Conservation (phyloP, 1,139 yeast genomes). For the Suhomyces bribrorum region DNA sequence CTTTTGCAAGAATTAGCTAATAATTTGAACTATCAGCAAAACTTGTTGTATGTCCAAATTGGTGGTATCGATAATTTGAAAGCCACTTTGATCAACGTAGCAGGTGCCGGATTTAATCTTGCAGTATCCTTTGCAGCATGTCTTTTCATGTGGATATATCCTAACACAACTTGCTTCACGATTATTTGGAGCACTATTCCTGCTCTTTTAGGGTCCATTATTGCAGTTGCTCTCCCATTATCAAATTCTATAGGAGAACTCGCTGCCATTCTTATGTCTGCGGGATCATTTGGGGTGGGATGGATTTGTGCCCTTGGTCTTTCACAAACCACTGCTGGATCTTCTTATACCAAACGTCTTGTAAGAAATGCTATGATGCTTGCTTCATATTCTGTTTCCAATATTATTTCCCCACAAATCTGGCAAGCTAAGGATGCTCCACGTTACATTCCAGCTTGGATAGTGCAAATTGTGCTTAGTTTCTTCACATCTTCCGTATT, state of each 20-base stretch:
- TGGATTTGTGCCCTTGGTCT: slow-evolving; percentile 27
- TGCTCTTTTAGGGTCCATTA: slow-evolving; percentile 46
- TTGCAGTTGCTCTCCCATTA: slow-evolving; percentile 44
- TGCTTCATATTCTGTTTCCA: slow-evolving; percentile 25
- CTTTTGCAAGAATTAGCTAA: slow-evolving; percentile 48
- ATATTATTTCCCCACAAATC: slow-evolving; percentile 30
- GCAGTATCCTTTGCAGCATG: slow-evolving; percentile 34
- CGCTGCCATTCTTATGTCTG: slow-evolving; percentile 29
- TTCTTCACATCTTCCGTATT: slow-evolving; percentile 43
- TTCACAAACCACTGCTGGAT: slow-evolving; percentile 25
- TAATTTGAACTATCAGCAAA: slow-evolving; percentile 50
- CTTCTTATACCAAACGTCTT: slow-evolving; percentile 29
- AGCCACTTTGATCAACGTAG: slow-evolving; percentile 55
- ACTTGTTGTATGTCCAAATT: slow-evolving; percentile 40
- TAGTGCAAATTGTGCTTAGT: slow-evolving; percentile 52
- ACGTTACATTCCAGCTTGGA: slow-evolving; percentile 44
- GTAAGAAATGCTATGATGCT: slow-evolving; percentile 26
- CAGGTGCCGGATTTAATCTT: slow-evolving; percentile 47
- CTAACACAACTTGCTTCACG: slow-evolving; percentile 20
- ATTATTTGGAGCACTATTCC: slow-evolving; percentile 32
- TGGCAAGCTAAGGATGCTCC: slow-evolving; percentile 27
- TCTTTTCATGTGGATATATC: slow-evolving; percentile 22
- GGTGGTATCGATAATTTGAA: slow-evolving; percentile 47
- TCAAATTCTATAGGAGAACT: slow-evolving; percentile 42
- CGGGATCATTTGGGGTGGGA: slow-evolving; percentile 23